Percentiles rank a stretch among this genome's conserved stretches.
phyloP scores from a whole-genome alignment of 257 asterid genomes.

The Gentiana macrophylla region DNA sequence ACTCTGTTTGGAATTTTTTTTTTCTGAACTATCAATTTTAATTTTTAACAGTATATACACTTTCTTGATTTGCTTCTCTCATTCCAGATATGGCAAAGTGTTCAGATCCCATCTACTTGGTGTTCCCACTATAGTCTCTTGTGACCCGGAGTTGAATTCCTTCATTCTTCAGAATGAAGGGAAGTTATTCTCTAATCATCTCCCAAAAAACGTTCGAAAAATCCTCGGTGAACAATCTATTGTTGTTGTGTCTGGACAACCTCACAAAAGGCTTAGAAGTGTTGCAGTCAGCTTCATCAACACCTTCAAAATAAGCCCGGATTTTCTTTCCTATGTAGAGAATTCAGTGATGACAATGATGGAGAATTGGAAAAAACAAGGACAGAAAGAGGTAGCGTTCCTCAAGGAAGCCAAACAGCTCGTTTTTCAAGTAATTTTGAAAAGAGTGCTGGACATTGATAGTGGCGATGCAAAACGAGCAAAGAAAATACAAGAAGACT shows the following conservation, averaged over 20 bases:
- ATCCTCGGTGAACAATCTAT: constrained; percentile 44
- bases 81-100: constrained; percentile 37
- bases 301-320: constrained; percentile 26
- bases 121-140: constrained; percentile 47
- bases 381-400: constrained; percentile 16
- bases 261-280: constrained; percentile 11
- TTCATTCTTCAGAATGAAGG: constrained; percentile 59
- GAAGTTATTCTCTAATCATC: constrained; percentile 36
- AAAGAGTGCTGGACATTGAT: constrained; percentile 22
- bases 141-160: constrained; percentile 38
- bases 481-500: too few species aligned
- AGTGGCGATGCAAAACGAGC: too few species aligned
- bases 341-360: constrained; percentile 14
- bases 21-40: too few species aligned
- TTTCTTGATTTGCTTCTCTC: background rate
- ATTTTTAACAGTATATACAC: too few species aligned
- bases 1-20: too few species aligned
- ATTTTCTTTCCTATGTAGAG: constrained; percentile 22
- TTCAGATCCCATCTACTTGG: constrained; percentile 54
- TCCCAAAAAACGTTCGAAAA: constrained; percentile 43
- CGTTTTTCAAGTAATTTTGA: constrained; percentile 43
- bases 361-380: constrained; percentile 21
- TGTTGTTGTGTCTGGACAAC: constrained; percentile 21
- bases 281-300: constrained; percentile 31
- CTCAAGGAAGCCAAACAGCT: constrained; percentile 50